A percentile compares a stretch with the other conserved stretches of the same genome.
phyloP scores from a whole-genome alignment of 768 basidiomycete genomes.

The Leccinum fibrillosum region DNA sequence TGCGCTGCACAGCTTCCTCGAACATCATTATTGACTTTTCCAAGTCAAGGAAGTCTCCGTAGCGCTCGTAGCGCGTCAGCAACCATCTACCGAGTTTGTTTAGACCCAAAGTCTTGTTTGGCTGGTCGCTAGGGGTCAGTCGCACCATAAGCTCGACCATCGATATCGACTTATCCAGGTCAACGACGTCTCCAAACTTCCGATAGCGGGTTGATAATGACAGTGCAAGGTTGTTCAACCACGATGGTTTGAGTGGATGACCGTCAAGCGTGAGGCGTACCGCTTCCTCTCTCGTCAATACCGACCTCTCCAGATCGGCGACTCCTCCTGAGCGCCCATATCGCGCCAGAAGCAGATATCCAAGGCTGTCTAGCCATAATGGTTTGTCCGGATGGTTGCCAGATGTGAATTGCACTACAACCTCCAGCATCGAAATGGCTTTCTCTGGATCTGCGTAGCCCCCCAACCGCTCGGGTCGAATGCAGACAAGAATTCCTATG shows the following conservation, averaged over 20 bases:
- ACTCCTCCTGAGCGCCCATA: neutral
- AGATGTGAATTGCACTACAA: neutral
- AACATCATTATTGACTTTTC: neutral
- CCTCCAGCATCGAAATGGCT: neutral
- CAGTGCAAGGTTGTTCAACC: neutral
- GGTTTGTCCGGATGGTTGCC: neutral
- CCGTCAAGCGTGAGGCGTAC: neutral
- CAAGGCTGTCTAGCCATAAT: neutral
- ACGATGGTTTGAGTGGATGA: neutral
- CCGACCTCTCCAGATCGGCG: neutral
- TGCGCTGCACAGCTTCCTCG: neutral
- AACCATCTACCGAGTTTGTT: neutral
- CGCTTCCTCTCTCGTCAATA: neutral
- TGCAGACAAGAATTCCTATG: neutral
- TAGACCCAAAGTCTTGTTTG: neutral
- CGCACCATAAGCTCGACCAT: neutral
- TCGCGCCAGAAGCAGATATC: neutral
- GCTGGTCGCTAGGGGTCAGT: neutral
- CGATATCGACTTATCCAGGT: neutral
- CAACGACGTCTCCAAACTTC: neutral
- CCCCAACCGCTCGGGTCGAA: neutral
- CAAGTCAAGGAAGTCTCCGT: neutral
- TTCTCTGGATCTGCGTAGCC: neutral
- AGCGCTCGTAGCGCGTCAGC: neutral
- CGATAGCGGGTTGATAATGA: neutral